Base-by-base conservation (phyloP, 495 filamentous ascomycete species). In the Aspergillus affinis region DNA sequence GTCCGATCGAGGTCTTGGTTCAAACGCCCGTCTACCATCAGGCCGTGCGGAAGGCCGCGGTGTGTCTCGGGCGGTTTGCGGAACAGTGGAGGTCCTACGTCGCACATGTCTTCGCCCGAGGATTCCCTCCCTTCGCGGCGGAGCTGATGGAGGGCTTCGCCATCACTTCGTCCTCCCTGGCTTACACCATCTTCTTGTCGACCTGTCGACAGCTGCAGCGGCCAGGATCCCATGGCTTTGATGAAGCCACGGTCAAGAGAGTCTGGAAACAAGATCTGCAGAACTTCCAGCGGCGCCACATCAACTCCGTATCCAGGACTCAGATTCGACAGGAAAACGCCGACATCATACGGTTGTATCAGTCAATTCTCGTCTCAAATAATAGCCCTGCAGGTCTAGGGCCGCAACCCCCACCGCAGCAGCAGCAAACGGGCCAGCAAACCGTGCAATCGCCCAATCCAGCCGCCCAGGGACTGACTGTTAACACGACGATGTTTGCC, bases 161-260 rank as follows among this genome's bases (percentile, higher is more conserved):
- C 2, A 72, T 88, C 20, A 69, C 66, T 12, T 90, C 88, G 0
- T 74, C 80, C 0, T 73, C 79, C 3, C 60, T 91, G 12, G 82
- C 88, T 63, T 69, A 60, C 2, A 82, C 88, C 46, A 70, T 89
- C 17, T 90, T 88, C 59, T 78, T 79, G 19, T 82, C 86, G 1
- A 77, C 81, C 23, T 71, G 62, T 52, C 74, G 75, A 9, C 59
- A 64, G 51, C 46, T 75, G 4, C 23, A 4, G n/a, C n/a, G n/a
- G n/a, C 2, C 70, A 68, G 44, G 65, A 61, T 1, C 27, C 21
- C 3, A 55, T 4, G 23, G 23, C 23, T 2, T 26, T 27, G 6
- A 17, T 4, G 63, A 63, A 51, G 27, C 44, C n/a, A 27, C 55
- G 12, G 19, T 74, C 58, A 56, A 60, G 51, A 53, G 46, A 48